These are phyloP conservation scores for Microglena sp. DNA, from an alignment of 139 green algal species.

Conservation along the genomic window DNA sequence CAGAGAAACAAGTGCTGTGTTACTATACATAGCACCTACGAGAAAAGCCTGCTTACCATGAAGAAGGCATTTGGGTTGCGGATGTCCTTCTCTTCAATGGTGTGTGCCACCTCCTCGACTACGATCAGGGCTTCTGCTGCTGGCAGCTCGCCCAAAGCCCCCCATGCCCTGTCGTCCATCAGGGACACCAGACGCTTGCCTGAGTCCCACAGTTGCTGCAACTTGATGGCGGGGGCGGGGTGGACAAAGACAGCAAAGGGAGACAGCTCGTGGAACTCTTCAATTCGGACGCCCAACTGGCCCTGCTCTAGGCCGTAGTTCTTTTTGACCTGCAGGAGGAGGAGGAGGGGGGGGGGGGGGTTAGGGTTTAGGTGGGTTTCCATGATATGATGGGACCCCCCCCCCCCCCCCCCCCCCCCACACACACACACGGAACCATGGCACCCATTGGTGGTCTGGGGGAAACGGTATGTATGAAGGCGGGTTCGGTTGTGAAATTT, in stretches of 20 bases:
- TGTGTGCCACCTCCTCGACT: constrained; percentile 17
- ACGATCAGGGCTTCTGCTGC: constrained; percentile 21
- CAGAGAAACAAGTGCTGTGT: constrained; percentile 46
- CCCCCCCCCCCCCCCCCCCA: too few species aligned
- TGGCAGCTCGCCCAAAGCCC: constrained; percentile 16
- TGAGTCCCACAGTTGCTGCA: constrained; percentile 57
- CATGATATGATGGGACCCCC: too few species aligned
- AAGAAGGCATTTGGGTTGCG: constrained; percentile 38
- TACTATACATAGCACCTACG: neutral
- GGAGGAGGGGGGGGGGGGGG: too few species aligned
- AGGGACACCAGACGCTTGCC: constrained; percentile 31
- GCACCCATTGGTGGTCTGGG: too few species aligned
- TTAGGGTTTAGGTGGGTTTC: too few species aligned
- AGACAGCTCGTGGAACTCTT: constrained; percentile 48
- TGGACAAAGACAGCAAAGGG: constrained; percentile 41
- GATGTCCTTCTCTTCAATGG: neutral
- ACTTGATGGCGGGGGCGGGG: constrained; percentile 40
- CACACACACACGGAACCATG: too few species aligned
- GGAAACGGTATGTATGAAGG: too few species aligned
- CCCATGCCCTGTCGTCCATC: constrained; percentile 40
- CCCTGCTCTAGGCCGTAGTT: constrained; percentile 36
- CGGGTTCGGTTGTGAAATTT: too few species aligned
- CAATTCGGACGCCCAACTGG: constrained; percentile 49
- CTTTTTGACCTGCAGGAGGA: too few species aligned
- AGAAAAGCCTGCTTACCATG: constrained; percentile 32